A percentile compares a stretch with the other conserved stretches of the same genome.
Conservation (phyloP, 2,329 filamentous ascomycete species). For the Mariannaea sp. region DNA sequence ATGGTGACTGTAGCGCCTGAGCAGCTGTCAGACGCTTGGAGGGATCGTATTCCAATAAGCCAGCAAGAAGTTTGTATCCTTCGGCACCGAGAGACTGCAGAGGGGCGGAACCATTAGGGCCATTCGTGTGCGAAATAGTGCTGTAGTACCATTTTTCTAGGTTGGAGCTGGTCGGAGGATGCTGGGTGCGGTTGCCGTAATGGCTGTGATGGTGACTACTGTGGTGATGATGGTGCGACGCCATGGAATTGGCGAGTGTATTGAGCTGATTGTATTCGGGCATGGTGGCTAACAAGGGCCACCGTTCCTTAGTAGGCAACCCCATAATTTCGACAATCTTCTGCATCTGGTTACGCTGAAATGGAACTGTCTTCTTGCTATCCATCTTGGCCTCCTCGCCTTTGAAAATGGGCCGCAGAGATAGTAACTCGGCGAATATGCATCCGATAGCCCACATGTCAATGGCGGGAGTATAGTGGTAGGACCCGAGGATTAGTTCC, state of each 20-base stretch:
- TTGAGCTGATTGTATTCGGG: conserved; percentile 80
- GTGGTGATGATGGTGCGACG: conserved; percentile 49
- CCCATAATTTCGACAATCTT: conserved; percentile 98
- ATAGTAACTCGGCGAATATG: conserved; percentile 94
- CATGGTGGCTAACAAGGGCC: conserved; percentile 84
- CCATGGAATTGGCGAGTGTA: conserved; percentile 56
- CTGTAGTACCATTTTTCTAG: conserved; percentile 83
- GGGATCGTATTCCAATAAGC: conserved; percentile 90
- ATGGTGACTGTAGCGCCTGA: conserved; percentile 86
- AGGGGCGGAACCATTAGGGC: conserved; percentile 40
- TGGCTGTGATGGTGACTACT: conserved; percentile 52
- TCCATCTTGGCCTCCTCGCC: conserved; percentile 99
- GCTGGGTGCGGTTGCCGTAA: conserved; percentile 47
- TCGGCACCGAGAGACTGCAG: conserved; percentile 71
- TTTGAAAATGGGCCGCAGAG: conserved; percentile 93
- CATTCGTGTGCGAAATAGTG: conserved; percentile 64
- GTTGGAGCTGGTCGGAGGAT: conserved; percentile 46
- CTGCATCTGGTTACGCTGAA: conserved; percentile 98
- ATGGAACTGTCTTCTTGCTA: conserved; percentile 94
- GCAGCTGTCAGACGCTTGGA: conserved; percentile 85
- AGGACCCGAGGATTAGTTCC: conserved; percentile 85
- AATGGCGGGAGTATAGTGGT: conserved; percentile 97
- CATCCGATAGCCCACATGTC: conserved; percentile 98
- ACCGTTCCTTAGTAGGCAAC: conserved; percentile 83
- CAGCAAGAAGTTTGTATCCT: conserved; percentile 80